Evolutionary conservation across 1,284 basidiomycete genomes (phyloP).

Genomic region (Violaceomyces palustris): DNA sequence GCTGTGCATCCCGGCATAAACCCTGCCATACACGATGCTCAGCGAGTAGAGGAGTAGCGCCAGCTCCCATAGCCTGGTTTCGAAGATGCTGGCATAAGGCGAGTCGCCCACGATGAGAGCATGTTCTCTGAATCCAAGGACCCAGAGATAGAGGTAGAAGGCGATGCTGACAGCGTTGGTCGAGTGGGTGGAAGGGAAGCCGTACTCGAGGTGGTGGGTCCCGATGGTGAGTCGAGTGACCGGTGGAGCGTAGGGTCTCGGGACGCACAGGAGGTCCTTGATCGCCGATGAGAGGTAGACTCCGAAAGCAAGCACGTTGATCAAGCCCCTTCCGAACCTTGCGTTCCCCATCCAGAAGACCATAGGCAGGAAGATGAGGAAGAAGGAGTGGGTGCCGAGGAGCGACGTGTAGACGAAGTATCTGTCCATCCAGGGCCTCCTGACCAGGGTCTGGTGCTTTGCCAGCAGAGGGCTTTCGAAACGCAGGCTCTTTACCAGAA

Average conservation of each 20-base stretch:
- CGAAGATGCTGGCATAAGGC: slow-evolving; percentile 3
- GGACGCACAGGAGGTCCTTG: slow-evolving; percentile 86
- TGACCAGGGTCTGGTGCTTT: slow-evolving; percentile 21
- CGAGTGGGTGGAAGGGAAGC: slow-evolving; percentile 93
- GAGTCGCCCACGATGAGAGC: not conserved
- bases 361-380: slow-evolving; percentile 80
- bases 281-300: slow-evolving; percentile 77
- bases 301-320: slow-evolving; percentile 69
- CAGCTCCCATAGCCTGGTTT: slow-evolving; percentile 30
- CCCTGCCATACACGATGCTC: slow-evolving; percentile 78
- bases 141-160: slow-evolving; percentile 40
- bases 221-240: slow-evolving; percentile 67
- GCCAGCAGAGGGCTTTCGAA: slow-evolving; percentile 28
- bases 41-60: slow-evolving; percentile 53
- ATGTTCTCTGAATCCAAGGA: slow-evolving; percentile 8
- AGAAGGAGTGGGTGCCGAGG: slow-evolving; percentile 80
- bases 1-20: slow-evolving; percentile 62
- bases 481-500: slow-evolving; percentile 19
- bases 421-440: slow-evolving; percentile 65
- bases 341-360: slow-evolving; percentile 80
- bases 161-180: slow-evolving; percentile 86
- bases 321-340: slow-evolving; percentile 60
- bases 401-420: slow-evolving; percentile 89
- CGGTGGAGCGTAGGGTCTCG: slow-evolving; percentile 83
- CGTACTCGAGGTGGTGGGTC: slow-evolving; percentile 61